Conservation (phyloP, 163 green algal genomes). For the Scenedesmus sp. region DNA sequence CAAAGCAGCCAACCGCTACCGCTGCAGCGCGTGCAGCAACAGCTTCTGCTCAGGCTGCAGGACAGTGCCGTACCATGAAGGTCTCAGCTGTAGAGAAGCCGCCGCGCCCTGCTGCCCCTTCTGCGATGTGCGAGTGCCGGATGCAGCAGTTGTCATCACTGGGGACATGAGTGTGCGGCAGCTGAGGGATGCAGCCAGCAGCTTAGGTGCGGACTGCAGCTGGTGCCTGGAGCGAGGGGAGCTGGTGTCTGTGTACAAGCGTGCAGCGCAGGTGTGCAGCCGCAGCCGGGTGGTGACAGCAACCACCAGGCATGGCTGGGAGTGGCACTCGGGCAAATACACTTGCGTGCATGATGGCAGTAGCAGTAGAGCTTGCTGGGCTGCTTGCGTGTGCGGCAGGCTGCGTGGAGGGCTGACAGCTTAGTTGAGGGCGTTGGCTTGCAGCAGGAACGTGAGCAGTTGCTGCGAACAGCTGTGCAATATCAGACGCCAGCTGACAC, state of each 20-base stretch:
- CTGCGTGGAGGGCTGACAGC: background rate
- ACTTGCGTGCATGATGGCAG: background rate
- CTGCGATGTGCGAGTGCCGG: conserved; percentile 36
- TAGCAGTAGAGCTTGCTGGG: background rate
- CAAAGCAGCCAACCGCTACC: conserved; percentile 42
- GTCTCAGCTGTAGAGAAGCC: conserved; percentile 40
- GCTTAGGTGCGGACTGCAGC: conserved; percentile 16
- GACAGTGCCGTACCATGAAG: conserved; percentile 42
- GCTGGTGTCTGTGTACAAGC: conserved; percentile 24
- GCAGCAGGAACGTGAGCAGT: background rate
- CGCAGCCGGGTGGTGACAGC: background rate
- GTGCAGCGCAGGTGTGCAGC: conserved; percentile 13
- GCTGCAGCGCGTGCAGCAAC: conserved; percentile 42
- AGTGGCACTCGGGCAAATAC: background rate
- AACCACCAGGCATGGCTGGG: background rate
- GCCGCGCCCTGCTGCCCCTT: conserved; percentile 45
- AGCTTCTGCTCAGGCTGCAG: conserved; percentile 52
- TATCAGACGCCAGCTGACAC: too few species aligned
- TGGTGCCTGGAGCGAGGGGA: conserved; percentile 57
- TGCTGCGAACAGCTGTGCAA: too few species aligned
- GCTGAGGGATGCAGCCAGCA: background rate
- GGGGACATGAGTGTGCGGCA: conserved; percentile 6
- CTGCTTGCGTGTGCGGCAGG: background rate
- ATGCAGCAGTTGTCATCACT: conserved; percentile 26
- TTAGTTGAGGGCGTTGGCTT: background rate